Base-by-base conservation (phyloP, 2,329 filamentous ascomycete genomes). In the Fusarium compactum region DNA sequence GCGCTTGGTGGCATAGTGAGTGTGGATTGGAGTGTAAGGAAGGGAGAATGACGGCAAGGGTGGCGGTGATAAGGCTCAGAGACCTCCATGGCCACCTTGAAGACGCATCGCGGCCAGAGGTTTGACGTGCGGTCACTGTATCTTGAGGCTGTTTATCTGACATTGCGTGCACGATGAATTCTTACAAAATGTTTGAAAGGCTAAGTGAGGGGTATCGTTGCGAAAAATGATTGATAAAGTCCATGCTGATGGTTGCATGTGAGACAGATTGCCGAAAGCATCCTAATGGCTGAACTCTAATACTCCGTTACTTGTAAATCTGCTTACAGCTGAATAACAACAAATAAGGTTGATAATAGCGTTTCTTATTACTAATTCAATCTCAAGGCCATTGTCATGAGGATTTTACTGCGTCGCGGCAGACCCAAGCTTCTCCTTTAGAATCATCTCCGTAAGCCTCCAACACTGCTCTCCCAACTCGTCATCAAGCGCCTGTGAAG, bases 401-500 rank as follows among this genome's bases (percentile, higher is more conserved):
- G 34, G 6, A 2, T 2, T 9, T 10, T 18, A 52, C 40, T 44
- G 11, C 6, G 20, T 15, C 4, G 50, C 10, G 0, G 18, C 15
- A 9, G 45, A 59, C 2, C 60, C 60, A 20, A 62, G 55, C 7
- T 43, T 60, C 0, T 53, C 55, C 6, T 47, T 34, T 3, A 62
- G 18, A 16, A 62, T 3, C 32, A 18, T 60, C 30, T 60, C 55
- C 5, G 46, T 53, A 2, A 62, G 25, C 1, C 25, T 6, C 59
- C 46, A 62, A 8, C 59, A 32, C 30, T 29, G 20, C 9, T 62
- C 55, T 6, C 44, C 41, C 7, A 62, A 20, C 9, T 25, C n/a
- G 12, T 62, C 55, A 29, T 60, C 55, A 2, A 62, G 46, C 1
- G 60, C 55, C 32, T 62, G 60, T 2, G 41, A 53, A 10, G 55